Evolutionary conservation across 1,284 basidiomycete species (phyloP).

Genomic region (Chalciporus sp.): DNA sequence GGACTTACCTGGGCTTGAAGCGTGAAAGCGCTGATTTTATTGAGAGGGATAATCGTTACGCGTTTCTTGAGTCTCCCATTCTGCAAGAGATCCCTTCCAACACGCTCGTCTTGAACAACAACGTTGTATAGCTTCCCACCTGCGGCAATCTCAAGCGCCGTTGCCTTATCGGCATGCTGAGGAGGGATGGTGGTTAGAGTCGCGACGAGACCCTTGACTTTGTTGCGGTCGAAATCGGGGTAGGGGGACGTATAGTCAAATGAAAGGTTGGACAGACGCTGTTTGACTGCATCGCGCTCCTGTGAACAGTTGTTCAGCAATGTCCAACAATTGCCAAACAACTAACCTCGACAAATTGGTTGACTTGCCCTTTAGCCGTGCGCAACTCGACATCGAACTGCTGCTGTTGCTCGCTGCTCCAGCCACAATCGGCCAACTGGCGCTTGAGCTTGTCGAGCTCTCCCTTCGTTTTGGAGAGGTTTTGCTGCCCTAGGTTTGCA

Average conservation of each 20-base stretch:
- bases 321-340: not conserved
- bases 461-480: constrained; percentile 61
- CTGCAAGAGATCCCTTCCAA: constrained; percentile 85
- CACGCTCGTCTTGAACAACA: constrained; percentile 88
- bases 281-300: constrained; percentile 75
- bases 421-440: constrained; percentile 68
- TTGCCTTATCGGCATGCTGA: constrained; percentile 76
- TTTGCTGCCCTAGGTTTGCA: constrained; percentile 73
- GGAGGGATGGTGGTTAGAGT: constrained; percentile 78
- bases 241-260: constrained; percentile 85
- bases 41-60: constrained; percentile 93
- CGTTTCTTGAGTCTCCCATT: constrained; percentile 87
- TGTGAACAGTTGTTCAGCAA: constrained; percentile 34
- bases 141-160: constrained; percentile 93
- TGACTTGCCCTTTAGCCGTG: constrained; percentile 59
- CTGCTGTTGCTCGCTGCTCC: constrained; percentile 80
- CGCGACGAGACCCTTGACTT: constrained; percentile 95
- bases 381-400: constrained; percentile 61
- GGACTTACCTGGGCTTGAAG: constrained; percentile 62
- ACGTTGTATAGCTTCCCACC: constrained; percentile 94
- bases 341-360: constrained; percentile 67
- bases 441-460: constrained; percentile 63
- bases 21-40: constrained; percentile 81
- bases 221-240: constrained; percentile 82
- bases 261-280: constrained; percentile 72